Evolutionary conservation across 129 eudicot species (phyloP), one percentile per base, ranked within the genome.

Genomic region (Artemisia argyi): DNA sequence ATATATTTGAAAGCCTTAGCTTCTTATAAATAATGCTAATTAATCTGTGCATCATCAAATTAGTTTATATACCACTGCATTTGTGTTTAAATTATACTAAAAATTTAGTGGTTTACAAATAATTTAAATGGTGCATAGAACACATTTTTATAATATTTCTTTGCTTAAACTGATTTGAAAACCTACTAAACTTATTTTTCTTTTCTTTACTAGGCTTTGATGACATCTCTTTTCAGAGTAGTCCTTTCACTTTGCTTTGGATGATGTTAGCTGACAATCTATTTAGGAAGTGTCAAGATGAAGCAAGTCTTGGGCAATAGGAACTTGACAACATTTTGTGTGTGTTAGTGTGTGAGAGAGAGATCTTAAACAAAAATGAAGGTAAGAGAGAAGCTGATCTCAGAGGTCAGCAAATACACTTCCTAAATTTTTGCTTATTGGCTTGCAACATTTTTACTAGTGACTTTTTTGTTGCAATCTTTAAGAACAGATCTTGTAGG

Each of bases 311-410:
- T 49, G 68, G 72, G 89, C 79, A 84, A 88, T 88, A 78, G 85
- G 78, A 86, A 75, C 76, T 80, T 74, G 96, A 88, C 91, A 91
- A 75, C 85, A 76, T 73, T 53, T 35, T 80, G 71, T 79, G 71
- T 72, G 44, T 76, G 22, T 53, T 82, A 53, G 72, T 72, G 85
- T 71, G 79, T 52, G 77, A 7, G 64, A 61, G 76, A 54, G 74
- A 30, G 77, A 73, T 46, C 26, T 42, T 48, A 76, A 76, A 65
- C 84, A 87, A 72, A 66, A 81, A 80, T 73, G 83, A 79, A 76
- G 78, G 80, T 66, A 77, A 65, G 72, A 65, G 48, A 47, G 83
- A 80, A 85, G 90, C 73, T 86, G 94, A 89, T 83, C 85, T 84
- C 81, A 88, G 55, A 84, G 72, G 68, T 83, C 79, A 78, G 81